Base-by-base conservation (phyloP, 2,329 filamentous ascomycete species). In the Fusarium sp. region DNA sequence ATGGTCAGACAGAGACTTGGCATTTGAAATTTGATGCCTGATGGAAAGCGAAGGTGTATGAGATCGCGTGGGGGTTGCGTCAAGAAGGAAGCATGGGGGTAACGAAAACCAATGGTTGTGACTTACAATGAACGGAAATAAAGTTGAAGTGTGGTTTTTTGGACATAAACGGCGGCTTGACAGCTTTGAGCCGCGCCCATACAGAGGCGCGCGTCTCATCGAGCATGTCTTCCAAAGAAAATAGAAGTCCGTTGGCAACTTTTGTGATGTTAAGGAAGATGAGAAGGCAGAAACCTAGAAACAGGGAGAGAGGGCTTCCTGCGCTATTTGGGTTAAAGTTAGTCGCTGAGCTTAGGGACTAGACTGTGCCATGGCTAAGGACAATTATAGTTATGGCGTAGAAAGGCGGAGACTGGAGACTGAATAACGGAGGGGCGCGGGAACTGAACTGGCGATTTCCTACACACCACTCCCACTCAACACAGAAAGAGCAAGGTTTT, bases 71-170 rank as follows among this genome's bases (percentile, higher is more conserved):
- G 73, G 64, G 71, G 64, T 62, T 48, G 63, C 47, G 58, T 22
- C 36, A 47, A 35, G 44, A 57, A 28, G 53, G 47, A 63, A 38
- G 57, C 48, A 55, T 45, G 30, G 55, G 51, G 22, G 51, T 53
- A 36, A 32, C 42, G 44, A 18, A 44, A 28, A 55, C 44, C 36
- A 62, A 61, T n/a, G 22, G 30, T 57, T 48, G 63, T 17, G 57
- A 85, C 90, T 82, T 84, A 94, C 92, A 97, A 79, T 97, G 94
- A 22, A 90, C 86, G 3, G 91, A 91, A 69, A 96, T 95, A 81
- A 96, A 97, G 84, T 94, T 95, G 83, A 95, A 92, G 75, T 91
- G 90, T 22, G 90, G 92, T 76, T 88, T 87, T 78, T 87, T 89
- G 60, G 87, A 87, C 35, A 90, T 76, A 71, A 91, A 90, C 22